Evolutionary conservation across 805 yeast species (phyloP).

Genomic region (Candida ovalis): DNA sequence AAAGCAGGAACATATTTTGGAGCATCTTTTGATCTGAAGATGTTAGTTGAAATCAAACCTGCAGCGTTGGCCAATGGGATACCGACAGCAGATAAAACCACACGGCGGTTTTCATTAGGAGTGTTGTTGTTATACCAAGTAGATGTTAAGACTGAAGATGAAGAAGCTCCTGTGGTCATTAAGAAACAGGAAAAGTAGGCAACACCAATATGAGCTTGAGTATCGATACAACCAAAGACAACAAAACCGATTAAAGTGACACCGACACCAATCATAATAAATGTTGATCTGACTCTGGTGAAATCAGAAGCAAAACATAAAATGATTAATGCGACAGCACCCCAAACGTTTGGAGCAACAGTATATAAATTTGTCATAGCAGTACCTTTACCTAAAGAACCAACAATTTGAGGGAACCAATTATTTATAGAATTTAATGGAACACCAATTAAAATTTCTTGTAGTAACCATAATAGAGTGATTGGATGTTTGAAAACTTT

Average conservation of each 20-base stretch:
- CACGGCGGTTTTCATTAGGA: slow-evolving; percentile 43
- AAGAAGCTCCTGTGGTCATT: slow-evolving; percentile 47
- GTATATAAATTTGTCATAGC: slow-evolving; percentile 40
- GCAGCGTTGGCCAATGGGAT: slow-evolving; percentile 56
- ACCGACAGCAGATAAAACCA: slow-evolving; percentile 44
- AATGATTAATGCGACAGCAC: slow-evolving; percentile 39
- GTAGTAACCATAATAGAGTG: slow-evolving; percentile 40
- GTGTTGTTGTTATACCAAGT: slow-evolving; percentile 50
- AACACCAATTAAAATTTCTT: slow-evolving; percentile 44
- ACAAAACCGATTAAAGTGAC: slow-evolving; percentile 43
- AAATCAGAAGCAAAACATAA: slow-evolving; percentile 41
- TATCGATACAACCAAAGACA: slow-evolving; percentile 43
- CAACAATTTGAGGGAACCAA: slow-evolving; percentile 47
- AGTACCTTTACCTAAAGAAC: slow-evolving; percentile 36
- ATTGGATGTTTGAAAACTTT: slow-evolving; percentile 44
- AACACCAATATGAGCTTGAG: slow-evolving; percentile 27
- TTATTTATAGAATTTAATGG: slow-evolving; percentile 45
- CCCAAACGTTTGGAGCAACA: slow-evolving; percentile 47
- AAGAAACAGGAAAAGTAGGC: slow-evolving; percentile 22
- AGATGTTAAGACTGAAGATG: slow-evolving; percentile 46
- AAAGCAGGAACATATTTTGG: slow-evolving; percentile 53
- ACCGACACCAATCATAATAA: slow-evolving; percentile 35
- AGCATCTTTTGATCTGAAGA: slow-evolving; percentile 47
- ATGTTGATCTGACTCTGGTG: slow-evolving; percentile 35
- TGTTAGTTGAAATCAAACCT: slow-evolving; percentile 50